phyloP scores from a whole-genome alignment of 768 basidiomycete genomes.

The Tulasnella sp. region DNA sequence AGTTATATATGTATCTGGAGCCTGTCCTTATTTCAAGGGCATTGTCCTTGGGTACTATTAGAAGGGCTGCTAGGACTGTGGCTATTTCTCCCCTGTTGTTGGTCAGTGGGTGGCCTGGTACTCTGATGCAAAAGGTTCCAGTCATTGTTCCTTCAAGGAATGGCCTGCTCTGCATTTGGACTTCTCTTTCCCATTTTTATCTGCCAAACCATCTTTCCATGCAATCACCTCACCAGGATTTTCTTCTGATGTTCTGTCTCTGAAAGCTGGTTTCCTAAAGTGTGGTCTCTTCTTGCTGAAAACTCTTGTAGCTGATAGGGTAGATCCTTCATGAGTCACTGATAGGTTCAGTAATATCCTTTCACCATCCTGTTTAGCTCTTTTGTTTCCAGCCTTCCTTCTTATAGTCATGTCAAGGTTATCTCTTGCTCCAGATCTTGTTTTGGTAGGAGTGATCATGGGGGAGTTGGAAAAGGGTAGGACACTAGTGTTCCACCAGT shows the following conservation, averaged over 20 bases:
- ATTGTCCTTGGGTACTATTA: neutral
- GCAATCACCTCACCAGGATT: neutral
- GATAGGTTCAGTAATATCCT: too few relatives aligned
- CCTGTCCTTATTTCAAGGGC: neutral
- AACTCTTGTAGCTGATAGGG: too few relatives aligned
- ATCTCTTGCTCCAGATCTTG: too few relatives aligned
- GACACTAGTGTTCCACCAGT: too few relatives aligned
- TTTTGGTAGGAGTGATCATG: too few relatives aligned
- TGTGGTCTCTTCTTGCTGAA: too few relatives aligned
- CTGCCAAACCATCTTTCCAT: slow-evolving; percentile 2
- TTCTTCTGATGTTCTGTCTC: neutral
- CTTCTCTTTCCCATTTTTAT: slow-evolving; percentile 2
- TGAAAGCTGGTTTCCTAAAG: neutral
- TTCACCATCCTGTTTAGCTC: too few relatives aligned
- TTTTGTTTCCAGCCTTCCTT: too few relatives aligned
- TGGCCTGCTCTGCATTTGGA: slow-evolving; percentile 3
- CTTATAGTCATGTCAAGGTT: too few relatives aligned
- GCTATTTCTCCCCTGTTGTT: slow-evolving; percentile 10
- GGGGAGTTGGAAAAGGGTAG: too few relatives aligned
- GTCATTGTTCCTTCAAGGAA: neutral
- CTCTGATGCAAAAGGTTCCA: neutral
- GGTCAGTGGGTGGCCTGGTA: slow-evolving; percentile 1
- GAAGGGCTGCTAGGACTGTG: neutral
- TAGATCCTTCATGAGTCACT: too few relatives aligned
- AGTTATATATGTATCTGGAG: neutral